Base-by-base conservation (phyloP, 1,284 basidiomycete species). In the Ceratobasidium sp. region DNA sequence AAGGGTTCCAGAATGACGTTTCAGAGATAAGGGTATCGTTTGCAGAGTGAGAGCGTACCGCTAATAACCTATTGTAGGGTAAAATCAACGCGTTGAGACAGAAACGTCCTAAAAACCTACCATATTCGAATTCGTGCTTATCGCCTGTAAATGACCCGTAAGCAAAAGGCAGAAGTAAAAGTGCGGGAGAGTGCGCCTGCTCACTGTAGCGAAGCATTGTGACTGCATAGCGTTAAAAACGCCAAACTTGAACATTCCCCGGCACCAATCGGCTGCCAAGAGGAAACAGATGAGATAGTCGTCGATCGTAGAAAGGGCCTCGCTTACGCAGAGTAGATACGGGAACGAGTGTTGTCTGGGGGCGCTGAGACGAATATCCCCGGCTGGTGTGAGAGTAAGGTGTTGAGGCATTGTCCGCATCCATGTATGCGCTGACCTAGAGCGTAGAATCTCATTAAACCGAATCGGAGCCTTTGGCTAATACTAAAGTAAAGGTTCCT, bases 151-250 rank as follows among this genome's bases (percentile, higher is more conserved):
- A 46, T 61, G 37, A 19, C 5, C 16, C 37, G 19, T 59, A 19
- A 46, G 22, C 14, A 43, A 29, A 29, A 14, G 6, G 19, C n/a
- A 62, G 39, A 5, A 39, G 24, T 53, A 24, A 41, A 13, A 27
- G 22, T 19, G 19, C 7, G 31, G 13, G 29, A 4, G 5, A 53
- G 14, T 31, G 37, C 68, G 13, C 8, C 49, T 27, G 78, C 88
- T 74, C 79, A 94, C 94, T 76, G 86, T 86, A 68, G 93, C 87
- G 77, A 93, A 92, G 79, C 93, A 95, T 39, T 85, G 85, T 9
- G 93, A 94, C 79, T 98, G 96, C 16, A 98, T 89, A 0, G 91
- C 90, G 80, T 98, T 98, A 85, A 98, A 97, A 0, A 91, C 88
- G 0, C 90, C 89, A 77, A 97, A 97, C 78, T 91, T 91, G 86